These are phyloP conservation scores for Coprinellus micaceus DNA, from an alignment of 768 basidiomycete species.

Conservation along the genomic window DNA sequence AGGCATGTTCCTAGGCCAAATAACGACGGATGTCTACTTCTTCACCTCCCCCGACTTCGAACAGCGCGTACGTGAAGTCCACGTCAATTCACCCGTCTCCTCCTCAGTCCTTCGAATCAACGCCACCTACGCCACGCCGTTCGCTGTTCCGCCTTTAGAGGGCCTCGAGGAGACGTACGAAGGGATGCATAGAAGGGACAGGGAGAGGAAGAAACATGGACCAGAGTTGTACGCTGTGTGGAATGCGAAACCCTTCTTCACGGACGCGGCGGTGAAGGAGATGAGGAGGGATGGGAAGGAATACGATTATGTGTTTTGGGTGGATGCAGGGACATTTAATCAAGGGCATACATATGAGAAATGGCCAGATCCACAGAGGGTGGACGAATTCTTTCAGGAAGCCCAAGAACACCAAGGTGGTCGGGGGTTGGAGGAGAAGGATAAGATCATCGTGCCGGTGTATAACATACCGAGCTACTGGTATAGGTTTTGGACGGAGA, in stretches of 20 bases:
- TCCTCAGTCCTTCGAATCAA: conserved; percentile 39
- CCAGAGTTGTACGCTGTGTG: conserved; percentile 53
- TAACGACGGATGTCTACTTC: conserved; percentile 51
- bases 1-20: conserved; percentile 35
- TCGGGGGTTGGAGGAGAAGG: too few species aligned
- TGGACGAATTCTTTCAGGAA: too few species aligned
- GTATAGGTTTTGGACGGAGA: too few species aligned
- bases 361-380: too few species aligned
- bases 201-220: conserved; percentile 39
- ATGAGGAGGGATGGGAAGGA: conserved; percentile 17
- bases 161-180: conserved; percentile 32
- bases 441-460: too few species aligned
- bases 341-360: too few species aligned
- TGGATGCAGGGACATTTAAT: too few species aligned
- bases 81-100: too few species aligned
- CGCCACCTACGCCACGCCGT: conserved; percentile 43
- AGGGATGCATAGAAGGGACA: conserved; percentile 42
- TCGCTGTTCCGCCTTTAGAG: conserved; percentile 44
- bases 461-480: too few species aligned
- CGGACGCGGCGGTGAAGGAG: conserved; percentile 37
- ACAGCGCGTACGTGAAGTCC: too few species aligned
- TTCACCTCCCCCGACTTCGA: conserved; percentile 43
- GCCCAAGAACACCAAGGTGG: too few species aligned
- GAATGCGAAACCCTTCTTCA: conserved; percentile 52
- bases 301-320: conserved; percentile 59